Evolutionary conservation across 2,329 filamentous ascomycete species (phyloP).

Genomic region (Colletotrichum sp.): DNA sequence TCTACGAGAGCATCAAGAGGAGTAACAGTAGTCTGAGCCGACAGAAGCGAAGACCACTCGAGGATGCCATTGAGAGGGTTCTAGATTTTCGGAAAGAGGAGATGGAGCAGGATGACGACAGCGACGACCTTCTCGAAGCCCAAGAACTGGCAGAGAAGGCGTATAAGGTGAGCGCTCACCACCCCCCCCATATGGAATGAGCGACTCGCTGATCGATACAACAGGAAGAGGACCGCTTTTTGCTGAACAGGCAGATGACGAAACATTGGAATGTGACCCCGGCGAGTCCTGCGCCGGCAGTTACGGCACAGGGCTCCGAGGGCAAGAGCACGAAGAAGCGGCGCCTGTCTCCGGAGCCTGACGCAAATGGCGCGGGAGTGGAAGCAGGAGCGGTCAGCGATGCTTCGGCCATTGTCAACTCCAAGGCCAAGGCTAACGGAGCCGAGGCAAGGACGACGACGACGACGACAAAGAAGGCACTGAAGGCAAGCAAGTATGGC

Average conservation of each 20-base stretch:
- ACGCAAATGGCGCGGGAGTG: neutral
- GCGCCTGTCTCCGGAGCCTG: slow-evolving; percentile 19
- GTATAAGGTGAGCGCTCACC: slow-evolving; percentile 19
- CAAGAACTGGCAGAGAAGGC: slow-evolving; percentile 22
- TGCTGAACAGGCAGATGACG: slow-evolving; percentile 47
- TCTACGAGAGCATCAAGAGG: slow-evolving; percentile 76
- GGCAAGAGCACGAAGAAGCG: slow-evolving; percentile 28
- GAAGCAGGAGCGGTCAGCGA: slow-evolving; percentile 3
- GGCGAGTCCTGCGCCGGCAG: neutral
- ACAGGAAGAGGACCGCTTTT: slow-evolving; percentile 39
- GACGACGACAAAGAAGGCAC: neutral
- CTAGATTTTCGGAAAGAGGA: slow-evolving; percentile 75
- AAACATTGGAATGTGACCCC: slow-evolving; percentile 40
- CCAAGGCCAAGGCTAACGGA: neutral
- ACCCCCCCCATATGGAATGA: neutral
- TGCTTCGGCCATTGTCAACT: neutral
- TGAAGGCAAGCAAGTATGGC: slow-evolving; percentile 19
- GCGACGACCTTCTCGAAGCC: slow-evolving; percentile 52
- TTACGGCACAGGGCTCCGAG: slow-evolving; percentile 13
- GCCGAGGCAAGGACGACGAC: neutral
- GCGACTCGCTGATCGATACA: neutral
- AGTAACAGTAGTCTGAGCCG: slow-evolving; percentile 89
- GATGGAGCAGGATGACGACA: slow-evolving; percentile 58
- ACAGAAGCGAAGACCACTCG: slow-evolving; percentile 79
- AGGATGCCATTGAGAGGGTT: slow-evolving; percentile 85